Percentiles rank a stretch among this genome's conserved stretches.
These are phyloP conservation scores for Heterobasidion annosum DNA, from an alignment of 1,284 basidiomycete species.

Conservation along the genomic window DNA sequence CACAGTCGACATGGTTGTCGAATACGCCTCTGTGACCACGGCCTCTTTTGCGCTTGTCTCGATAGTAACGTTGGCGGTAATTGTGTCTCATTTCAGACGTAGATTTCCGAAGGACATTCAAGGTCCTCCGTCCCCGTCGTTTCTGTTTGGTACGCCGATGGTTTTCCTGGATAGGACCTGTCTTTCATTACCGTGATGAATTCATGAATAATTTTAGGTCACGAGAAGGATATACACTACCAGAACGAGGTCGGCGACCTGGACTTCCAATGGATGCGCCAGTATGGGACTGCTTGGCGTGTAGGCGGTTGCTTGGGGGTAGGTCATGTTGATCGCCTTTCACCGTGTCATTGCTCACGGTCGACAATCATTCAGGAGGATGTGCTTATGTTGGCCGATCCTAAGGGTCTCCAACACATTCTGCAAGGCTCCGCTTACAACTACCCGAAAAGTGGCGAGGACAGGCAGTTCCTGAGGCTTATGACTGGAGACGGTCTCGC, in stretches of 20 bases:
- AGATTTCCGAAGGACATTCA: constrained; percentile 7
- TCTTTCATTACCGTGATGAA: too few relatives aligned
- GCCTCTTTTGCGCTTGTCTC: too few relatives aligned
- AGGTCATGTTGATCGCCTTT: neutral
- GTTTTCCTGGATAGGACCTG: neutral
- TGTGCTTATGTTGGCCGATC: constrained; percentile 8
- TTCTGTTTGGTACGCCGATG: constrained; percentile 5
- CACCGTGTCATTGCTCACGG: too few relatives aligned
- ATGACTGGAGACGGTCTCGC: constrained; percentile 19
- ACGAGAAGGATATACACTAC: constrained; percentile 10
- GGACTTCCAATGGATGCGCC: constrained; percentile 12
- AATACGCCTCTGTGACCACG: too few relatives aligned
- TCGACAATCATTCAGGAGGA: constrained; percentile 5
- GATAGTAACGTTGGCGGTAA: constrained; percentile 10
- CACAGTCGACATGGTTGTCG: too few relatives aligned
- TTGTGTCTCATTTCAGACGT: neutral
- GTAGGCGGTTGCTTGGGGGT: constrained; percentile 13
- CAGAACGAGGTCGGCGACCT: constrained; percentile 13
- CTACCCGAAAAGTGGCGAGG: constrained; percentile 10
- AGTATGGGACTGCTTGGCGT: constrained; percentile 14
- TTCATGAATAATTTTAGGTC: constrained; percentile 7
- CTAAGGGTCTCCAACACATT: constrained; percentile 12
- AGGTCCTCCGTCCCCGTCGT: constrained; percentile 7
- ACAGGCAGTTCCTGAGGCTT: neutral
- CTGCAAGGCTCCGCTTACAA: constrained; percentile 11